Percentiles rank a stretch among this genome's conserved stretches.
These are phyloP conservation scores for Hibiscus syriacus DNA, from an alignment of 345 rosid species.

Conservation along the genomic window DNA sequence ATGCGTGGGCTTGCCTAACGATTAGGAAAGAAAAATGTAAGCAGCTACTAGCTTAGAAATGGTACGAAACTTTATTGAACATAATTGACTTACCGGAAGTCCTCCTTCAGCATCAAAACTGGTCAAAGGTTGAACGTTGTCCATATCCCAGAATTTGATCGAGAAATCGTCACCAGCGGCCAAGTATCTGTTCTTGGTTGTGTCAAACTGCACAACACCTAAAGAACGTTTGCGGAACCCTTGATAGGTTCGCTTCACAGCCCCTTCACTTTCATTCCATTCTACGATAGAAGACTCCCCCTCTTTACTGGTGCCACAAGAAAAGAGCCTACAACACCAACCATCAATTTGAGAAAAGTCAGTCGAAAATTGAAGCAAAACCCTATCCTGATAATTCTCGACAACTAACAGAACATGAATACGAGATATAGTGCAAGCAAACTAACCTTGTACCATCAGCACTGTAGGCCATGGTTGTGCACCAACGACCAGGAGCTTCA, in stretches of 20 bases:
- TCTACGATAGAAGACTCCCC: slow-evolving; percentile 77
- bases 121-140: slow-evolving; percentile 64
- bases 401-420: slow-evolving; percentile 5
- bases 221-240: slow-evolving; percentile 74
- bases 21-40: slow-evolving; percentile 21
- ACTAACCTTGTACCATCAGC: slow-evolving; percentile 82
- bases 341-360: slow-evolving; percentile 8
- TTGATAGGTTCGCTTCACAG: slow-evolving; percentile 69
- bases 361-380: background rate
- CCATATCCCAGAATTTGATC: slow-evolving; percentile 92
- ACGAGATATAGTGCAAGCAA: slow-evolving; percentile 7
- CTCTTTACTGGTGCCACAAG: slow-evolving; percentile 89
- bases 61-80: slow-evolving; percentile 1
- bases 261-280: slow-evolving; percentile 94
- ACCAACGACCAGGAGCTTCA: slow-evolving; percentile 92
- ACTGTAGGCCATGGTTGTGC: slow-evolving; percentile 92
- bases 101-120: slow-evolving; percentile 82
- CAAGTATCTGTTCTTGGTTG: slow-evolving; percentile 69
- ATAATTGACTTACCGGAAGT: slow-evolving; percentile 46
- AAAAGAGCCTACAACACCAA: slow-evolving; percentile 51
- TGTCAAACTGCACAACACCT: slow-evolving; percentile 84
- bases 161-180: slow-evolving; percentile 90
- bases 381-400: background rate
- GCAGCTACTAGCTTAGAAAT: slow-evolving; percentile 12
- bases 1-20: slow-evolving; percentile 73